Percentiles rank a stretch among this genome's conserved stretches.
Conservation (phyloP, 768 basidiomycete species). For the Butyriboletus loyo region DNA sequence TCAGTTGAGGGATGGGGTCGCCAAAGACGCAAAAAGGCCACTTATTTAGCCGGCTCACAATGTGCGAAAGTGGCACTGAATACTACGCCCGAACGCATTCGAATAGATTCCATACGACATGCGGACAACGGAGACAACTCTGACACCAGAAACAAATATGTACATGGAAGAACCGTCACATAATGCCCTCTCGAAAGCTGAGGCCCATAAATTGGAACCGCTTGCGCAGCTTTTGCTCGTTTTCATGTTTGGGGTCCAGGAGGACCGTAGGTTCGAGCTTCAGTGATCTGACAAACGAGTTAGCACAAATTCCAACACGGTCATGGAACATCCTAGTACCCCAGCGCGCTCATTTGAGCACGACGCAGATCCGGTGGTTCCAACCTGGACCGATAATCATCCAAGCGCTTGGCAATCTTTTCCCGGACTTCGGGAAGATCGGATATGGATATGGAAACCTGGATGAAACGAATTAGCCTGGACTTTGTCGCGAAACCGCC, state of each 20-base stretch:
- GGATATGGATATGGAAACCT: constrained; percentile 28
- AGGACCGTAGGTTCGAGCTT: constrained; percentile 27
- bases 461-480: neutral
- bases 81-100: neutral
- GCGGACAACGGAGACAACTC: neutral
- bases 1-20: constrained; percentile 9
- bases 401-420: constrained; percentile 26
- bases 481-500: neutral
- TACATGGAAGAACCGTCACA: constrained; percentile 14
- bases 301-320: neutral
- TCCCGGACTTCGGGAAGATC: constrained; percentile 36
- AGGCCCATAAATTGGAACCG: constrained; percentile 9
- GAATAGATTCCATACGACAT: constrained; percentile 8
- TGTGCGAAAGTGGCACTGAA: constrained; percentile 25
- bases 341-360: constrained; percentile 22
- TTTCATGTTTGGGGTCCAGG: constrained; percentile 12
- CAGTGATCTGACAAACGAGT: constrained; percentile 21
- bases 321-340: constrained; percentile 11
- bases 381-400: constrained; percentile 19
- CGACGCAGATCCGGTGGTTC: constrained; percentile 18
- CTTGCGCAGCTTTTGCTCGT: neutral
- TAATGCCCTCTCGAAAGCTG: constrained; percentile 17
- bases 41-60: constrained; percentile 20
- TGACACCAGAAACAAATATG: neutral
- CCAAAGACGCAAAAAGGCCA: constrained; percentile 14